These are phyloP conservation scores for Abrus precatorius DNA, from an alignment of 306 rosid genomes.

Conservation along the genomic window DNA sequence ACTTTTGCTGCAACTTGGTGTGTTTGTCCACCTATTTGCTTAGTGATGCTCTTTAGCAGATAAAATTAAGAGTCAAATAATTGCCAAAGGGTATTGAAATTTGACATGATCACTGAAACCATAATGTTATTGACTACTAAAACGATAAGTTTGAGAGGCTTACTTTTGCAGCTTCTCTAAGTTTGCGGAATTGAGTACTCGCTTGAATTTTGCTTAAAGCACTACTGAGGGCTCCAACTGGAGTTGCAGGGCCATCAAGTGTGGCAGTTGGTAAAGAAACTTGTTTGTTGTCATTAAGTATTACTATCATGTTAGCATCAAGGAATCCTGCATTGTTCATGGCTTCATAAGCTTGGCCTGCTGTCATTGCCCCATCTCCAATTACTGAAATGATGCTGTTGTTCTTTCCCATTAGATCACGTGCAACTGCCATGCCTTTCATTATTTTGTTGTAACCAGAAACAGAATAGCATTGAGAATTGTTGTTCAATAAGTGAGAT, in stretches of 20 bases:
- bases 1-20: slow-evolving; percentile 91
- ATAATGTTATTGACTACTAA: neutral
- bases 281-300: slow-evolving; percentile 91
- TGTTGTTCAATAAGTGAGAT: slow-evolving; percentile 15
- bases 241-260: slow-evolving; percentile 93
- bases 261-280: slow-evolving; percentile 98
- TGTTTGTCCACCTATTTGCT: slow-evolving; percentile 76
- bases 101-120: neutral
- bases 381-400: slow-evolving; percentile 85
- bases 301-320: slow-evolving; percentile 81
- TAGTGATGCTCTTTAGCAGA: slow-evolving; percentile 67
- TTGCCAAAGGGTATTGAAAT: slow-evolving; percentile 6
- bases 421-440: slow-evolving; percentile 94
- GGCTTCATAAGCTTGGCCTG: slow-evolving; percentile 98
- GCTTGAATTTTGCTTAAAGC: slow-evolving; percentile 86
- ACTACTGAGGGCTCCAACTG: slow-evolving; percentile 89
- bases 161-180: slow-evolving; percentile 94
- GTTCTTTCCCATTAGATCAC: slow-evolving; percentile 85
- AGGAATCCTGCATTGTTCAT: slow-evolving; percentile 93
- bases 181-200: slow-evolving; percentile 76
- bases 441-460: slow-evolving; percentile 10
- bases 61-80: slow-evolving; percentile 40
- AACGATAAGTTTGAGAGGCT: slow-evolving; percentile 18
- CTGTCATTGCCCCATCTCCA: slow-evolving; percentile 98
- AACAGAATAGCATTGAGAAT: slow-evolving; percentile 15